Evolutionary conservation across 352 stramenopile species (phyloP), one percentile per base, ranked within the genome.

Genomic region (Heterotrichella gracilis): DNA sequence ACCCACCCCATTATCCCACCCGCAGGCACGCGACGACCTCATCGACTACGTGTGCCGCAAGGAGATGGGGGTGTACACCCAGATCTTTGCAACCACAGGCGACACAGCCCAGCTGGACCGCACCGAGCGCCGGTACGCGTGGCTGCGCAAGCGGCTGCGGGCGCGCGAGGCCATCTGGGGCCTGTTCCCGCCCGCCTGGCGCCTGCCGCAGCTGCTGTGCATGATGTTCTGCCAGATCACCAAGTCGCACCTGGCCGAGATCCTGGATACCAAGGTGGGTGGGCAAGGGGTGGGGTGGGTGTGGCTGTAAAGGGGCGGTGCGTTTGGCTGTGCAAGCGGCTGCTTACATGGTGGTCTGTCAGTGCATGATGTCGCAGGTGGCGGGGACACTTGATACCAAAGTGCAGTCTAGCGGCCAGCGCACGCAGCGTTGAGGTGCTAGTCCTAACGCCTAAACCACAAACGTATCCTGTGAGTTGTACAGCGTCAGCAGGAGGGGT

Each of bases 161-260:
- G 76, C 78, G 63, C 72, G 85, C 4, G 76, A 85, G 70, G 72
- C 82, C 53, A 84, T 83, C 66, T 93, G 95, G 79, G 82, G 87
- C 64, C 75, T 79, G 25, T 82, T 97, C 4, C 96, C 97, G 73
- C 92, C 92, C 0, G 79, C 80, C 73, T 98, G 92, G 92, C 85
- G 87, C 72, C 82, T 97, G 69, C 81, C 89, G 25, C 82, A 90
- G 13, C 81, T 84, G 24, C 79, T 97, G 68, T 91, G 86, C 63
- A 81, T 92, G 64, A 77, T 78, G 39, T 96, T 97, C 74, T 85
- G 91, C 67, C 82, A 90, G 32, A 71, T 77, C 24, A 93, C 86
- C 14, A 78, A 84, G 3, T 69, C 68, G 22, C 71, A 79, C 63
- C 68, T 83, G 63, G 70, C 74, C 0, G 71, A 75, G 2, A 71